Percentiles rank a stretch among this genome's conserved stretches.
phyloP scores from a whole-genome alignment of 108 stramenopile species.

The Epithemia pelagica region DNA sequence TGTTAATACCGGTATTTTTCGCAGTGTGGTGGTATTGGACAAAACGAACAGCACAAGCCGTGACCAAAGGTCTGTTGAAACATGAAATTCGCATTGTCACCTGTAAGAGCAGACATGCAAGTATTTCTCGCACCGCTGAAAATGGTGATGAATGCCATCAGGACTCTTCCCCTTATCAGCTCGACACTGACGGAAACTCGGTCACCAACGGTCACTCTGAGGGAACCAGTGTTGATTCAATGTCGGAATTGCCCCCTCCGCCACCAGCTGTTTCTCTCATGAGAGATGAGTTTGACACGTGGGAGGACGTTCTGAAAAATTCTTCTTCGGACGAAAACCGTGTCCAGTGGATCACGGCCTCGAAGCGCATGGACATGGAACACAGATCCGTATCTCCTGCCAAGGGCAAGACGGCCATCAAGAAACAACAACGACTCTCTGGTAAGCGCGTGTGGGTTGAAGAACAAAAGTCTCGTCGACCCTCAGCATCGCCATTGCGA shows the following conservation, averaged over 20 bases:
- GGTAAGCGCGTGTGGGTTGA: too few relatives aligned
- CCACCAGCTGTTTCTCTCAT: not conserved
- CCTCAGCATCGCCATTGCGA: too few relatives aligned
- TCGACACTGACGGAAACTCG: not conserved
- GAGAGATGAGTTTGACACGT: not conserved
- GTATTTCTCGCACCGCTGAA: not conserved
- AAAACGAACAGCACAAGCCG: conserved; percentile 7
- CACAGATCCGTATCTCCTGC: too few relatives aligned
- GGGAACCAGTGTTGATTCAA: not conserved
- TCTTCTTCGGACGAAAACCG: not conserved
- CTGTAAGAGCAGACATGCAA: not conserved
- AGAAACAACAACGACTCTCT: too few relatives aligned
- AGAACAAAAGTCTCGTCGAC: too few relatives aligned
- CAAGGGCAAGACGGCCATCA: too few relatives aligned
- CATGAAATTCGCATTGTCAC: not conserved
- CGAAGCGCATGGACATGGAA: too few relatives aligned
- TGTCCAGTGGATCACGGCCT: not conserved
- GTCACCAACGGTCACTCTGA: not conserved
- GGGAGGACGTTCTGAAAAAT: not conserved
- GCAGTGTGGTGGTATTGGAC: conserved; percentile 22
- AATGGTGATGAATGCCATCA: too few relatives aligned
- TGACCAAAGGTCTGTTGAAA: not conserved
- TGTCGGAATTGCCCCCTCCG: too few relatives aligned
- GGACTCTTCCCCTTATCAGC: not conserved
- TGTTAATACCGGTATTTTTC: conserved; percentile 13